Conservation (phyloP, 2,329 filamentous ascomycete genomes). For the Sclerotinia borealis region DNA sequence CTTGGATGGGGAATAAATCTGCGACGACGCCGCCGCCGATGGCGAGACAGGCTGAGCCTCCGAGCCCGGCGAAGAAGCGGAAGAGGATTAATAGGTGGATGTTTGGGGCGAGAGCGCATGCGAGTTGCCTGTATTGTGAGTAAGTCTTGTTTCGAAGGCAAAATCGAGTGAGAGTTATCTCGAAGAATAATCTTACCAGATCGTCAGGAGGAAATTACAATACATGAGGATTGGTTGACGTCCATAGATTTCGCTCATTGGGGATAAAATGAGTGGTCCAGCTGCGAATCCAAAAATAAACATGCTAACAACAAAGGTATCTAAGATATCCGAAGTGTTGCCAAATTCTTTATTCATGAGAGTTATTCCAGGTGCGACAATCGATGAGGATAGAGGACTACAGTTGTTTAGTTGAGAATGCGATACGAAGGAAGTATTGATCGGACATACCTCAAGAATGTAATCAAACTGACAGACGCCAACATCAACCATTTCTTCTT, state of each 20-base stretch:
- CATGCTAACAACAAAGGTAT: constrained; percentile 35
- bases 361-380: constrained; percentile 38
- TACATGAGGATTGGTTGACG: constrained; percentile 45
- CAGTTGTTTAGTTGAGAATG: constrained; percentile 9
- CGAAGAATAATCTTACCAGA: constrained; percentile 22
- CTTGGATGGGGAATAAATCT: constrained; percentile 54
- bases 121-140: constrained; percentile 39
- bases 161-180: constrained; percentile 51
- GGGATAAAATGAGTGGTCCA: constrained; percentile 51
- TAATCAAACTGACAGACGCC: constrained; percentile 10
- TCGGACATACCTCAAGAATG: constrained; percentile 14
- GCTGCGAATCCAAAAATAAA: constrained; percentile 54
- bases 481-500: constrained; percentile 13
- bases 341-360: constrained; percentile 21
- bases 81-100: constrained; percentile 47
- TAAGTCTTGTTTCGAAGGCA: too few relatives aligned
- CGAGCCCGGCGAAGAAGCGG: constrained; percentile 53
- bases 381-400: constrained; percentile 34
- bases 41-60: constrained; percentile 38
- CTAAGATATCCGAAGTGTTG: constrained; percentile 15
- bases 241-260: constrained; percentile 59
- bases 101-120: constrained; percentile 43
- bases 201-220: constrained; percentile 40
- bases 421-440: background rate
- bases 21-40: constrained; percentile 57